Conservation (phyloP, 352 stramenopile species). For the Globisporangium iwayamae region DNA sequence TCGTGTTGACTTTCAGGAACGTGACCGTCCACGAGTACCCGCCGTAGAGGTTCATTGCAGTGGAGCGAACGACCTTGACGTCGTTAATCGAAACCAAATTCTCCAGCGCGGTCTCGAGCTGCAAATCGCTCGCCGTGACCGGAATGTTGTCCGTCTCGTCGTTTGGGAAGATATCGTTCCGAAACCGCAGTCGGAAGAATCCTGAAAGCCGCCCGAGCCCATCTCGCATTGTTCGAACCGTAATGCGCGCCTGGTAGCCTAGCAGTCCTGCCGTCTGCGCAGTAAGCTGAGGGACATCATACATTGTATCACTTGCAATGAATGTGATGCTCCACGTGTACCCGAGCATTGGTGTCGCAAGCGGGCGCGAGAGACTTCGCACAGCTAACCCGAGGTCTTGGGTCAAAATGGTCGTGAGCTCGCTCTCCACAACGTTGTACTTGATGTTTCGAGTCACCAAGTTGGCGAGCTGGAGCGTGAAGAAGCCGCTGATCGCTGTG, state of each 20-base stretch:
- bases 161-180: constrained; percentile 65
- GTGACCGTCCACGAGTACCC: constrained; percentile 86
- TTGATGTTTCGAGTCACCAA: constrained; percentile 65
- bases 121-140: constrained; percentile 47
- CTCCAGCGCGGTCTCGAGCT: constrained; percentile 56
- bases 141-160: constrained; percentile 71
- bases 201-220: constrained; percentile 64
- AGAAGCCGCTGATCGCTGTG: constrained; percentile 57
- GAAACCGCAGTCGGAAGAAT: constrained; percentile 66
- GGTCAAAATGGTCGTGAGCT: constrained; percentile 53
- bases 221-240: constrained; percentile 48
- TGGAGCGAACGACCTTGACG: constrained; percentile 53
- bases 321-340: constrained; percentile 84
- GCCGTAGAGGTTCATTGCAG: constrained; percentile 65
- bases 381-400: constrained; percentile 61
- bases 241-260: constrained; percentile 47
- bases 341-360: constrained; percentile 32
- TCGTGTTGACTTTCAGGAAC: constrained; percentile 76
- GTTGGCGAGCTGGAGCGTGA: constrained; percentile 56
- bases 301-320: constrained; percentile 51
- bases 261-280: constrained; percentile 49
- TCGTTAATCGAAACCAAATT: constrained; percentile 72
- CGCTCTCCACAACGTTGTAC: constrained; percentile 51
- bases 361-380: constrained; percentile 44
- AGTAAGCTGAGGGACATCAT: constrained; percentile 54